Evolutionary conservation across 1,284 basidiomycete species (phyloP).

Genomic region (Leccinum ponderosum): DNA sequence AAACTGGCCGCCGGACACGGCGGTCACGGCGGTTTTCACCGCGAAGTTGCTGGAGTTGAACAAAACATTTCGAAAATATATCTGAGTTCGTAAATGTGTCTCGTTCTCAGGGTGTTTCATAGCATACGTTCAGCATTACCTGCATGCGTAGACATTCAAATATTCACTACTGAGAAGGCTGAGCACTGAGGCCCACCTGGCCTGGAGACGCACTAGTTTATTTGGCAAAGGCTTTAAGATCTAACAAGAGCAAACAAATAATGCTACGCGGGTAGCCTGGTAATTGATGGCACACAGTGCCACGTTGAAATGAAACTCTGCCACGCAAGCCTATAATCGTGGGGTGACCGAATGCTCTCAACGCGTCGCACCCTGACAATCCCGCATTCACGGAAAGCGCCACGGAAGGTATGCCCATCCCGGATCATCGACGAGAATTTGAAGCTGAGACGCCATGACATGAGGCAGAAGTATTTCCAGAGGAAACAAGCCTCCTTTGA

Average conservation of each 20-base stretch:
- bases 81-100: conserved; percentile 82
- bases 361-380: conserved; percentile 21
- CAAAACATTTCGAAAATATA: conserved; percentile 88
- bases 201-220: conserved; percentile 9
- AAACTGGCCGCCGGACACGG: conserved; percentile 80
- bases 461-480: conserved; percentile 65
- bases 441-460: conserved; percentile 43
- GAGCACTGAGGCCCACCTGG: not conserved
- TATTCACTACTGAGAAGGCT: not conserved
- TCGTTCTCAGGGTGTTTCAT: conserved; percentile 51
- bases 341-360: conserved; percentile 31
- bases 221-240: conserved; percentile 36
- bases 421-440: not conserved
- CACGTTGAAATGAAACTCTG: conserved; percentile 30
- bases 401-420: conserved; percentile 45
- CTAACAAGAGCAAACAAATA: conserved; percentile 36
- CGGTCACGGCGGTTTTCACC: conserved; percentile 66
- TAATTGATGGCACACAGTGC: not conserved
- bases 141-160: not conserved
- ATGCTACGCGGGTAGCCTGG: not conserved
- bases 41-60: conserved; percentile 72
- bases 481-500: conserved; percentile 89
- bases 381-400: conserved; percentile 46
- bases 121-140: conserved; percentile 16
- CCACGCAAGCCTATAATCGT: conserved; percentile 53